Evolutionary conservation across 805 yeast species (phyloP).

Genomic region (Komagataella pastoris): DNA sequence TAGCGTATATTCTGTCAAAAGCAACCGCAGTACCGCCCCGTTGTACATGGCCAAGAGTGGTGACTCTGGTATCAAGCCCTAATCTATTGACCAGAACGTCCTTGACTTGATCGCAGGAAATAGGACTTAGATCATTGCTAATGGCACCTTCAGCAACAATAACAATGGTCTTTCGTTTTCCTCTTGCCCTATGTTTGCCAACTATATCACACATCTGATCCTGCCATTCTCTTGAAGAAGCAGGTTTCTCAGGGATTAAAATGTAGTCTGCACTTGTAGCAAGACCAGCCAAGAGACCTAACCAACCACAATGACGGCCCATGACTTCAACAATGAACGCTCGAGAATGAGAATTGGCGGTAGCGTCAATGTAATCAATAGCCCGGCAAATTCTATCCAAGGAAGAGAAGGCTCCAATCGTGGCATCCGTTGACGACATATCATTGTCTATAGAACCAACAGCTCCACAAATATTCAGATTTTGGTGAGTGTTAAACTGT

Average conservation of each 20-base stretch:
- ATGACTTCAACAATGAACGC: slow-evolving; percentile 97
- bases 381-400: slow-evolving; percentile 85
- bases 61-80: slow-evolving; percentile 89
- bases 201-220: slow-evolving; percentile 68
- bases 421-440: slow-evolving; percentile 93
- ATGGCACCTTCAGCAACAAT: slow-evolving; percentile 98
- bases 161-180: slow-evolving; percentile 89
- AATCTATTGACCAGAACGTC: slow-evolving; percentile 61
- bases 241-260: slow-evolving; percentile 91
- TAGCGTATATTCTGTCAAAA: slow-evolving; percentile 80
- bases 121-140: slow-evolving; percentile 66
- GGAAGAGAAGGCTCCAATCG: slow-evolving; percentile 93
- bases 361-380: slow-evolving; percentile 94
- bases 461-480: slow-evolving; percentile 79
- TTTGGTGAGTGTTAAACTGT: slow-evolving; percentile 47
- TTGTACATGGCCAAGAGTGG: slow-evolving; percentile 95
- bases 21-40: slow-evolving; percentile 99
- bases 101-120: slow-evolving; percentile 69
- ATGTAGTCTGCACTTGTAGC: slow-evolving; percentile 94
- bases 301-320: slow-evolving; percentile 99
- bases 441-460: slow-evolving; percentile 98
- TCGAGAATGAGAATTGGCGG: slow-evolving; percentile 93
- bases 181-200: slow-evolving; percentile 66
- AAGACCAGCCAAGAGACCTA: slow-evolving; percentile 93
- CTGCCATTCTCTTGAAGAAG: slow-evolving; percentile 62